These are phyloP conservation scores for Diaporthe nobilis DNA, from an alignment of 2,329 filamentous ascomycete genomes.

Conservation along the genomic window DNA sequence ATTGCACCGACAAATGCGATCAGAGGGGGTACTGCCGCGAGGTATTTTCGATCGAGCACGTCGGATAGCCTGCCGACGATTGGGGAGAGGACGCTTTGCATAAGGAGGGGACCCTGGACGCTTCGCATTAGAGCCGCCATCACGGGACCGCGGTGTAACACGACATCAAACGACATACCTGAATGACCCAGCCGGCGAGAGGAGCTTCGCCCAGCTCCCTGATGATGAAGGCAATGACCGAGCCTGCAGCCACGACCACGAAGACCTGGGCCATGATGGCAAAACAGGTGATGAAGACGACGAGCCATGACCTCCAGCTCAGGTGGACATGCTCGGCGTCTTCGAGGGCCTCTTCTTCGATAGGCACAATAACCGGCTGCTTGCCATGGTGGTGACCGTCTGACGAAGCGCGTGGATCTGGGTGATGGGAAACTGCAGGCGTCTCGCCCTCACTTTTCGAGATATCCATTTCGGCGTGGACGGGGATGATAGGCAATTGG, in stretches of 20 bases:
- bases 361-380: constrained; percentile 44
- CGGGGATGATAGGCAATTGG: too few relatives aligned
- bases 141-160: background rate
- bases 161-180: constrained; percentile 50
- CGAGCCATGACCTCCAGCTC: constrained; percentile 67
- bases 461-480: background rate
- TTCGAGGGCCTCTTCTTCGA: constrained; percentile 51
- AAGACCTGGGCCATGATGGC: constrained; percentile 68
- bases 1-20: constrained; percentile 68
- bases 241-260: constrained; percentile 68
- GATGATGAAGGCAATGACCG: constrained; percentile 69
- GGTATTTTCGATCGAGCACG: constrained; percentile 67
- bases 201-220: constrained; percentile 65
- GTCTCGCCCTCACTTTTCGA: constrained; percentile 27
- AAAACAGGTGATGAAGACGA: constrained; percentile 64
- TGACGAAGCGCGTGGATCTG: background rate
- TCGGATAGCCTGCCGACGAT: constrained; percentile 70
- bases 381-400: constrained; percentile 27
- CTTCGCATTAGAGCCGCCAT: background rate
- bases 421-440: constrained; percentile 25
- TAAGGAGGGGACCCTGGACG: constrained; percentile 66
- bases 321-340: constrained; percentile 60
- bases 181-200: constrained; percentile 69
- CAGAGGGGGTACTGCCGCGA: constrained; percentile 65
- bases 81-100: constrained; percentile 70